A percentile compares a stretch with the other conserved stretches of the same genome.
Conservation (phyloP, 208 protist genomes). For the Phytomonas sp. region DNA sequence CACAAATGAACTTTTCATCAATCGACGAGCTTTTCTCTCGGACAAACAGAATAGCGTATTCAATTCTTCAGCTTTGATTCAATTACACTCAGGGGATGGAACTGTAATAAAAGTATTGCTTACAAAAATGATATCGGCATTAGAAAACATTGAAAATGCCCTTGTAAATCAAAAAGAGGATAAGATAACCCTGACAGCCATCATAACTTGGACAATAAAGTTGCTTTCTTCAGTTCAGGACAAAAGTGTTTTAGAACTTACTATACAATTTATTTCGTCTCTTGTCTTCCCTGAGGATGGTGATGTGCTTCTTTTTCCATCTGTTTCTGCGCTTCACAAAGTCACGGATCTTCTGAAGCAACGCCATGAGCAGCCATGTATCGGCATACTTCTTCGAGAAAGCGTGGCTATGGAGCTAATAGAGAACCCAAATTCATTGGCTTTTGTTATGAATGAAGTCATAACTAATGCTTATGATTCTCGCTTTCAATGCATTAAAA, state of each 20-base stretch:
- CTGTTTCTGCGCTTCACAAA: slow-evolving; percentile 31
- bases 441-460: slow-evolving; percentile 57
- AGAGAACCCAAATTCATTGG: slow-evolving; percentile 55
- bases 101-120: slow-evolving; percentile 1
- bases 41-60: slow-evolving; percentile 6
- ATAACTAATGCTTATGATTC: slow-evolving; percentile 28
- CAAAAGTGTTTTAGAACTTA: slow-evolving; percentile 12
- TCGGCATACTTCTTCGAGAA: slow-evolving; percentile 64
- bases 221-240: not conserved
- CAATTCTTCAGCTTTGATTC: slow-evolving; percentile 10
- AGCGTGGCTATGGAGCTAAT: slow-evolving; percentile 69
- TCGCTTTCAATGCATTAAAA: slow-evolving; percentile 57
- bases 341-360: slow-evolving; percentile 29
- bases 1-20: not conserved
- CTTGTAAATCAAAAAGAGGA: not conserved
- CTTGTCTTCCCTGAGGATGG: slow-evolving; percentile 68
- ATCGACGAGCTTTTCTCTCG: not conserved
- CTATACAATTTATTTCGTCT: slow-evolving; percentile 36
- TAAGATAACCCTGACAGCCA: not conserved
- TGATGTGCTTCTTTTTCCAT: slow-evolving; percentile 71
- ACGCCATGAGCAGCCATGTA: slow-evolving; percentile 26
- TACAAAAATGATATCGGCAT: not conserved
- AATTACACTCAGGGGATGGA: slow-evolving; percentile 10
- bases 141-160: not conserved
- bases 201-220: not conserved